Percentiles rank a stretch among this genome's conserved stretches.
Evolutionary conservation across 2,329 filamentous ascomycete species (phyloP).

Genomic region (Nectriaceae sp.): DNA sequence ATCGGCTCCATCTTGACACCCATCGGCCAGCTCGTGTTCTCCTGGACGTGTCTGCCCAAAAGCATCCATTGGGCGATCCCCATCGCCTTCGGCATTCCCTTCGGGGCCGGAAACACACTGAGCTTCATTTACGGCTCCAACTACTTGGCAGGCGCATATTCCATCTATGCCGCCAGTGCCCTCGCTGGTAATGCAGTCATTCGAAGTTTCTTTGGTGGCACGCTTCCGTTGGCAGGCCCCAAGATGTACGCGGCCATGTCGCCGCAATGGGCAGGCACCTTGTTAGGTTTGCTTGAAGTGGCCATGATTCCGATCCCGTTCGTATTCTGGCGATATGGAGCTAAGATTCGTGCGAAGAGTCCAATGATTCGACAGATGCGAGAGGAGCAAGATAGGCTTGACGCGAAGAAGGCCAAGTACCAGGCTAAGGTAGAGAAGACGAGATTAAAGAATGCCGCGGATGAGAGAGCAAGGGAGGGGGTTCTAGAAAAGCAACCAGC

Average conservation of each 20-base stretch:
- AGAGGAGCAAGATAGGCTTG: slow-evolving; percentile 44
- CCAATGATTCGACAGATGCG: slow-evolving; percentile 46
- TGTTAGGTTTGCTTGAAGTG: slow-evolving; percentile 74
- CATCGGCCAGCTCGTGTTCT: slow-evolving; percentile 80
- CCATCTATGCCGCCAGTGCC: slow-evolving; percentile 79
- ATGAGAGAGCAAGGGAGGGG: slow-evolving; percentile 4
- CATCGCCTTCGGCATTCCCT: slow-evolving; percentile 76
- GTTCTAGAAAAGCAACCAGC: slow-evolving; percentile 10
- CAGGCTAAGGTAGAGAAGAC: slow-evolving; percentile 26
- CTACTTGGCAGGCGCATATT: slow-evolving; percentile 78
- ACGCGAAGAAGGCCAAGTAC: slow-evolving; percentile 33
- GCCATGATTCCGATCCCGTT: slow-evolving; percentile 77
- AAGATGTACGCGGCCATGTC: slow-evolving; percentile 70
- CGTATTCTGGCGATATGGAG: slow-evolving; percentile 69
- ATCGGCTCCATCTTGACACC: slow-evolving; percentile 75
- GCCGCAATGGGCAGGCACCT: slow-evolving; percentile 77
- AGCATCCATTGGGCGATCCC: slow-evolving; percentile 82
- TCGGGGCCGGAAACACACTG: slow-evolving; percentile 74
- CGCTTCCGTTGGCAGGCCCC: slow-evolving; percentile 73
- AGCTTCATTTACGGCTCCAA: slow-evolving; percentile 83
- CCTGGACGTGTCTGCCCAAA: slow-evolving; percentile 80
- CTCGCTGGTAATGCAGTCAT: slow-evolving; percentile 79
- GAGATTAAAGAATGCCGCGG: slow-evolving; percentile 6
- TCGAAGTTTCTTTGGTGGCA: slow-evolving; percentile 73
- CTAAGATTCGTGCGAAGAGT: slow-evolving; percentile 53